These are phyloP conservation scores for Linnemannia elongata DNA, from an alignment of 192 early-diverging fungal species.

Conservation along the genomic window DNA sequence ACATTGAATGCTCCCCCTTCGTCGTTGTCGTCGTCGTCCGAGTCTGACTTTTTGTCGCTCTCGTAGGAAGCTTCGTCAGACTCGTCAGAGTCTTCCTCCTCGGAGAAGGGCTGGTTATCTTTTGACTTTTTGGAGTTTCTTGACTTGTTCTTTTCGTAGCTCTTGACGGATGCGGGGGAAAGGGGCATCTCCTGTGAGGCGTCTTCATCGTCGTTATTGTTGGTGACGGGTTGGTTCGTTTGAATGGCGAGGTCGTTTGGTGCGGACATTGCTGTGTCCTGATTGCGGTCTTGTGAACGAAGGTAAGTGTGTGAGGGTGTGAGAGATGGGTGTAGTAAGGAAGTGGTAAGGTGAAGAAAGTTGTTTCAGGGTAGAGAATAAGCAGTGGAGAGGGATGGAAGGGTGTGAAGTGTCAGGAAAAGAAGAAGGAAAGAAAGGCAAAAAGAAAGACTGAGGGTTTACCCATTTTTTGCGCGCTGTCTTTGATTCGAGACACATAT, in stretches of 20 bases:
- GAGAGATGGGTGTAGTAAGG: neutral
- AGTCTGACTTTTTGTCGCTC: conserved; percentile 38
- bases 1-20: conserved; percentile 24
- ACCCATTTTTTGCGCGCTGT: neutral
- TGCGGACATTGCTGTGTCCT: conserved; percentile 17
- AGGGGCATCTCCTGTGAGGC: conserved; percentile 32
- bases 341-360: neutral
- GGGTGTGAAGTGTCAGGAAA: neutral
- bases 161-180: conserved; percentile 42
- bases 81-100: conserved; percentile 21
- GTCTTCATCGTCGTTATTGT: conserved; percentile 23
- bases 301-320: neutral
- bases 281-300: neutral
- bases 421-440: too few species aligned
- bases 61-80: conserved; percentile 22
- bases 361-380: too few species aligned
- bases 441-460: neutral
- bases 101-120: conserved; percentile 24
- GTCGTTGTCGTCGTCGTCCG: conserved; percentile 18
- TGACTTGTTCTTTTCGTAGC: conserved; percentile 34
- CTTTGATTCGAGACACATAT: neutral
- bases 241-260: conserved; percentile 18
- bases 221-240: neutral
- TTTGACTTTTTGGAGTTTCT: conserved; percentile 15
- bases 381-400: neutral